Base-by-base conservation (phyloP, 805 yeast genomes). In the Sugiyamaella qingdaonensis region DNA sequence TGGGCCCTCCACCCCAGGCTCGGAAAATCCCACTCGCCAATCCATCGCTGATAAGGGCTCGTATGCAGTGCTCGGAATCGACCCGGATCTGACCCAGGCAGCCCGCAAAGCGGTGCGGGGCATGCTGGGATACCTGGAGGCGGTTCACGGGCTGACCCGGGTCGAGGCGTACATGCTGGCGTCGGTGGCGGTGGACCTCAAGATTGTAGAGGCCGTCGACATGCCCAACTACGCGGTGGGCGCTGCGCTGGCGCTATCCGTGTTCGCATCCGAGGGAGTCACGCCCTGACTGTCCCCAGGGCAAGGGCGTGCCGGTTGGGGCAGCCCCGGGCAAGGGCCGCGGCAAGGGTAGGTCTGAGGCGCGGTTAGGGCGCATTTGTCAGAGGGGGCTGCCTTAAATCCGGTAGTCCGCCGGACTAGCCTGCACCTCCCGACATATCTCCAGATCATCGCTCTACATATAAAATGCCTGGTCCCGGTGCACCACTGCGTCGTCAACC, bases 181-280 rank as follows among this genome's bases (percentile, higher is more conserved):
- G 14, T 53, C 55, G 14, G 55, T 53, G 11, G 49, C 55, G 4
- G 52, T 49, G 7, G 55, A 53, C 32, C 41, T 53, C 9, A 49
- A 53, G 47, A 53, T 53, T 18, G 55, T 42, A 19, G 55, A 53
- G 36, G 48, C 48, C 33, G 55, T 53, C 29, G 55, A 53, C 21
- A 29, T 53, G 52, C 55, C 55, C 35, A 53, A 53, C 50, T 48
- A 53, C 31, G 55, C 52, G 16, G 55, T 53, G 2, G 35, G 49
- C 2, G 54, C 53, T 14, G 19, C 47, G 14, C 31, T 53, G 14
- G 53, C 55, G n/a, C 49, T 53, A 32, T 24, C 32, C 29, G 49
- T 49, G 35, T 53, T 53, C 36, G 43, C 33, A 44, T 44, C 43
- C 43, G 43, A 39, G 19, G 29, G 29, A 24, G 29, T 24, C 29